A percentile compares a stretch with the other conserved stretches of the same genome.
These are phyloP conservation scores for Hymenoscyphus infarciens DNA, from an alignment of 2,329 filamentous ascomycete genomes.

Conservation along the genomic window DNA sequence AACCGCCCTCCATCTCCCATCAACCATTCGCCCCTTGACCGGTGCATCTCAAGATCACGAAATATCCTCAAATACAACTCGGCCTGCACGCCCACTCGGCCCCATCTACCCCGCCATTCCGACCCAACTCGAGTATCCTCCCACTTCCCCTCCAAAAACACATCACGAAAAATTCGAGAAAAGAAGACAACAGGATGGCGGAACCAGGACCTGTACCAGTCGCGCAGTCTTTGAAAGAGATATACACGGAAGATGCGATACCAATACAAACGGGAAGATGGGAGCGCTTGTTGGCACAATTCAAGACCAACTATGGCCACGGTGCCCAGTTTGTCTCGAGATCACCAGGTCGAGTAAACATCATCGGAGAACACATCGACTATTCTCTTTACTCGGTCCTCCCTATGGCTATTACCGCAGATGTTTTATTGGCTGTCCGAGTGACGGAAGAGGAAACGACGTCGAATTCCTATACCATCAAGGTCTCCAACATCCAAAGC, in stretches of 20 bases:
- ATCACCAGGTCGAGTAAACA: slow-evolving; percentile 92
- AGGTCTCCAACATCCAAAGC: slow-evolving; percentile 74
- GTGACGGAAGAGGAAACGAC: slow-evolving; percentile 46
- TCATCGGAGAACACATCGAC: slow-evolving; percentile 99
- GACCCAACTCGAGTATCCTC: slow-evolving; percentile 10
- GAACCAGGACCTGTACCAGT: slow-evolving; percentile 62
- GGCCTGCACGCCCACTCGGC: background rate
- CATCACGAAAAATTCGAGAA: background rate
- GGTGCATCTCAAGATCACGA: background rate
- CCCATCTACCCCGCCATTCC: slow-evolving; percentile 11
- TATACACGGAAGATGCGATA: slow-evolving; percentile 75
- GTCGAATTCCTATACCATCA: slow-evolving; percentile 59
- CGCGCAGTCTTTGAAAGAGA: slow-evolving; percentile 70
- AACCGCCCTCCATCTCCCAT: background rate
- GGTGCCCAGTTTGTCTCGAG: slow-evolving; percentile 78
- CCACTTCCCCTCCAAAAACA: slow-evolving; percentile 6
- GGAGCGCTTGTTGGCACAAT: slow-evolving; percentile 67
- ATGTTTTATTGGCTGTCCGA: slow-evolving; percentile 80
- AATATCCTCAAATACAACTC: background rate
- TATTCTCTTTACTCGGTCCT: slow-evolving; percentile 96
- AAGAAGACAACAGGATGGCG: slow-evolving; percentile 42
- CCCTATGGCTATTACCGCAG: slow-evolving; percentile 90
- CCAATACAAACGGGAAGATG: slow-evolving; percentile 68
- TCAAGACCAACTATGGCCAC: slow-evolving; percentile 66
- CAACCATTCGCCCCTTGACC: background rate